Percentiles rank a stretch among this genome's conserved stretches.
Conservation (phyloP, 495 filamentous ascomycete species). For the Daldinia childiae region DNA sequence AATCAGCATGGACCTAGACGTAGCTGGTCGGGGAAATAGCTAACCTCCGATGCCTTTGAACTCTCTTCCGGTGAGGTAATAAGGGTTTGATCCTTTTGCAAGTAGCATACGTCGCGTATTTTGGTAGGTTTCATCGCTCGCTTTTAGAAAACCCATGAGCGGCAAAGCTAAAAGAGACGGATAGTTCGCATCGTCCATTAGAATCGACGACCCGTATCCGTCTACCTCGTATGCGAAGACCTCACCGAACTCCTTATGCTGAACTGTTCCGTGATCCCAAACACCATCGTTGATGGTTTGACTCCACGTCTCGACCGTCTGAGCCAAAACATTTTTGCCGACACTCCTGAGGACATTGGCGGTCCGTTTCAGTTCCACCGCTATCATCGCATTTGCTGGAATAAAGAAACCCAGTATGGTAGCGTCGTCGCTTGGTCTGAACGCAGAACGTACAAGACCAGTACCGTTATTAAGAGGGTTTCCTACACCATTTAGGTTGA, state of each 20-base stretch:
- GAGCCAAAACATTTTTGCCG: slow-evolving; percentile 61
- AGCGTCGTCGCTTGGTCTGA: slow-evolving; percentile 97
- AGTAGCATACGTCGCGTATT: slow-evolving; percentile 96
- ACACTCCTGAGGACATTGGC: slow-evolving; percentile 71
- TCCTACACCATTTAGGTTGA: slow-evolving; percentile 81
- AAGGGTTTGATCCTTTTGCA: slow-evolving; percentile 81
- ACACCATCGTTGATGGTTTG: slow-evolving; percentile 77
- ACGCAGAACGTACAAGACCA: slow-evolving; percentile 88
- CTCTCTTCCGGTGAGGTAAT: slow-evolving; percentile 79
- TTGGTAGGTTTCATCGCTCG: slow-evolving; percentile 74
- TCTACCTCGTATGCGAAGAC: slow-evolving; percentile 98
- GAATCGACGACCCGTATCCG: slow-evolving; percentile 86
- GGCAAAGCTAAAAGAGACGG: slow-evolving; percentile 90
- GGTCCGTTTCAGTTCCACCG: slow-evolving; percentile 83
- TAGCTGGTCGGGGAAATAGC: slow-evolving; percentile 24
- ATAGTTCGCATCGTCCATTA: slow-evolving; percentile 99
- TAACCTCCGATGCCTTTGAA: slow-evolving; percentile 89
- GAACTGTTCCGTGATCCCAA: slow-evolving; percentile 89
- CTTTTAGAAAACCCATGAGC: slow-evolving; percentile 80
- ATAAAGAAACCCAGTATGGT: slow-evolving; percentile 96
- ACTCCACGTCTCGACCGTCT: slow-evolving; percentile 68
- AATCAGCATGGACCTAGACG: slow-evolving; percentile 5
- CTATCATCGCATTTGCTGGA: slow-evolving; percentile 95
- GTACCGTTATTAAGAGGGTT: slow-evolving; percentile 90
- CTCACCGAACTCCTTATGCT: slow-evolving; percentile 80